Percentiles rank a stretch among this genome's conserved stretches.
Conservation (phyloP, 768 basidiomycete species). For the Panus rudis region DNA sequence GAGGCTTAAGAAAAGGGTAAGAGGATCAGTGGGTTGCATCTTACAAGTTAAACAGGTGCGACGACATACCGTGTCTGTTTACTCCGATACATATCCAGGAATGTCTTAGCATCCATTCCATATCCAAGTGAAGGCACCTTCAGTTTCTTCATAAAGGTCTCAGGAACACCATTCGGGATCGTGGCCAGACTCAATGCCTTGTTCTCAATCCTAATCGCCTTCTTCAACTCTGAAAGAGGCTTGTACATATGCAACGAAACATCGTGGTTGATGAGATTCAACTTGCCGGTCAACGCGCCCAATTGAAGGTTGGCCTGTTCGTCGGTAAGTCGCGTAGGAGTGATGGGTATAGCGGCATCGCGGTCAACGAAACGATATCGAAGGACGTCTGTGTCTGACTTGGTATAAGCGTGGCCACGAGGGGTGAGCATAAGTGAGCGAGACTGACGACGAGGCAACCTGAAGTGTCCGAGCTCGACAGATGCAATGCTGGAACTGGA, state of each 20-base stretch:
- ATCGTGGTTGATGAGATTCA: background rate
- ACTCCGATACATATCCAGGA: no score
- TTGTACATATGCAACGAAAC: background rate
- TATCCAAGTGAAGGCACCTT: no score
- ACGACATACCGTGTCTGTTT: no score
- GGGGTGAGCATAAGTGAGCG: background rate
- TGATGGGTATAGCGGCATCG: background rate
- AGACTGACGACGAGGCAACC: background rate
- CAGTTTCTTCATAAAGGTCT: no score
- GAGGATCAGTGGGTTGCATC: no score
- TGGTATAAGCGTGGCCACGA: background rate
- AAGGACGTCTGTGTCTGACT: background rate
- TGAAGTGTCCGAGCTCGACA: background rate
- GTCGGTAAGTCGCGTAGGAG: background rate
- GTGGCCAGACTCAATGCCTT: background rate
- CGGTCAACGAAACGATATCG: background rate
- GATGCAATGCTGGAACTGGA: background rate
- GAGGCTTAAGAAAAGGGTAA: no score
- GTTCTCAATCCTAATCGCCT: background rate
- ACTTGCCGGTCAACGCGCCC: background rate
- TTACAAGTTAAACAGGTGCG: no score
- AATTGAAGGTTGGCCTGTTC: background rate
- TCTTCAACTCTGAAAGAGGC: background rate
- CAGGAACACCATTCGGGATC: no score
- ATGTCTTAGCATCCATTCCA: no score